Conservation (phyloP, 371 early-diverging fungal genomes). For the Entomophthora muscae region DNA sequence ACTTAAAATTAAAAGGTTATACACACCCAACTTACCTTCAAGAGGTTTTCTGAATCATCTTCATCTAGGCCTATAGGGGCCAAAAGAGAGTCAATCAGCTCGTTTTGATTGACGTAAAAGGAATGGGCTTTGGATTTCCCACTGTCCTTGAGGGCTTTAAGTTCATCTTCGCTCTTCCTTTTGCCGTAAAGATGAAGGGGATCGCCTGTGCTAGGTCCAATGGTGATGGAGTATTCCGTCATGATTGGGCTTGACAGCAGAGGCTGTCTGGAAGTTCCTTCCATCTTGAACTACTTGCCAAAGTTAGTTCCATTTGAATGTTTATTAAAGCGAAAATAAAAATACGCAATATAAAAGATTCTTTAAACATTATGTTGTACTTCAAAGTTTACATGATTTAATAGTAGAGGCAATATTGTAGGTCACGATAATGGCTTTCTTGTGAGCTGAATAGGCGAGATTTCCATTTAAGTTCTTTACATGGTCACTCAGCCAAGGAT, state of each 20-base stretch:
- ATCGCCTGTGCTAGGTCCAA: slow-evolving; percentile 10
- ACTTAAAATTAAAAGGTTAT: slow-evolving; percentile 15
- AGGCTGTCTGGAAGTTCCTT: neutral
- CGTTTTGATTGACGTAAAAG: slow-evolving; percentile 72
- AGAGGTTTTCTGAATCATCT: slow-evolving; percentile 21
- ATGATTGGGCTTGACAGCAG: neutral
- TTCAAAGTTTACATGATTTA: no score
- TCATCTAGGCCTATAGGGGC: slow-evolving; percentile 25
- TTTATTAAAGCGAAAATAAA: no score
- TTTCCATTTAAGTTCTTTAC: no score
- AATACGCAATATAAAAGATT: no score
- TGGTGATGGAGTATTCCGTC: neutral
- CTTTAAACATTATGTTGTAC: no score
- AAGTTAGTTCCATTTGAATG: no score
- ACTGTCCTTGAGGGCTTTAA: slow-evolving; percentile 13
- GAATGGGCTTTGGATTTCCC: slow-evolving; percentile 20
- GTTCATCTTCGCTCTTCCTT: slow-evolving; percentile 20
- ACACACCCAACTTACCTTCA: slow-evolving; percentile 27
- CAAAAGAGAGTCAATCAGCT: slow-evolving; percentile 53
- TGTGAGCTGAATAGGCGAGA: no score
- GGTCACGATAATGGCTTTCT: no score
- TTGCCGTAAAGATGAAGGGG: slow-evolving; percentile 16
- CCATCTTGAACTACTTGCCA: no score
- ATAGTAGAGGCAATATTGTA: no score
- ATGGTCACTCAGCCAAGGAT: no score